A percentile compares a stretch with the other conserved stretches of the same genome.
Conservation (phyloP, 345 rosid species). For the Hypericum androsaemum region DNA sequence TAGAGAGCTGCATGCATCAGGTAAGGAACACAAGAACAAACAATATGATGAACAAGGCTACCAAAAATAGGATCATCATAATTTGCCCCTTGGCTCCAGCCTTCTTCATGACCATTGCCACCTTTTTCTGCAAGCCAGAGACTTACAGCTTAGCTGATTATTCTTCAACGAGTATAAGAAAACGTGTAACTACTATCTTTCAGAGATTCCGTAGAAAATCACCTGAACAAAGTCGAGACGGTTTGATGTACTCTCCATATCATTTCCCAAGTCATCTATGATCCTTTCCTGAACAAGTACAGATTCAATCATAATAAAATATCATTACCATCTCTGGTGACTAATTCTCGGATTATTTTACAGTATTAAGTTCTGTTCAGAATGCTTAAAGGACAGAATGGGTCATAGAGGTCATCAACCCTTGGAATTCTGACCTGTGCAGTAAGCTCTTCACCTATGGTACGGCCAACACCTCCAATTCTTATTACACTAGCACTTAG, state of each 20-base stretch:
- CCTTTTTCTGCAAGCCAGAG: slow-evolving; percentile 67
- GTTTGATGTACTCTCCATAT: slow-evolving; percentile 88
- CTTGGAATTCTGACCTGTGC: slow-evolving; percentile 49
- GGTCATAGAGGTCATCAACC: not conserved
- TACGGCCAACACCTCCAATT: slow-evolving; percentile 91
- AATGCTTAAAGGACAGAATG: not conserved
- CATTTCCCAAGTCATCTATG: slow-evolving; percentile 63
- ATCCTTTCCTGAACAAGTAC: slow-evolving; percentile 56
- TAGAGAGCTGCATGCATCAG: not conserved
- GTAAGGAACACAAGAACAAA: slow-evolving; percentile 80
- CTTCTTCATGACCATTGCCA: slow-evolving; percentile 96
- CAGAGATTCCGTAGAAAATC: slow-evolving; percentile 5
- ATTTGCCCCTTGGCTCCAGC: slow-evolving; percentile 86
- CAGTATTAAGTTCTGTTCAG: not conserved
- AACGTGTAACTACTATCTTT: too few relatives aligned
- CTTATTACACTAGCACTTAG: slow-evolving; percentile 86
- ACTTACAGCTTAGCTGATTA: not conserved
- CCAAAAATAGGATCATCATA: slow-evolving; percentile 82
- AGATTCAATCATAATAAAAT: slow-evolving; percentile 13
- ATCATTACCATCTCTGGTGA: not conserved
- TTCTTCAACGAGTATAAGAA: not conserved
- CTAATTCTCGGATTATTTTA: not conserved
- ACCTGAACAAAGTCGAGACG: slow-evolving; percentile 98
- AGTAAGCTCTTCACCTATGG: slow-evolving; percentile 90
- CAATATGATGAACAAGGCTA: slow-evolving; percentile 70